Evolutionary conservation across 768 basidiomycete genomes (phyloP).

Genomic region (Lyophyllum shimeji): DNA sequence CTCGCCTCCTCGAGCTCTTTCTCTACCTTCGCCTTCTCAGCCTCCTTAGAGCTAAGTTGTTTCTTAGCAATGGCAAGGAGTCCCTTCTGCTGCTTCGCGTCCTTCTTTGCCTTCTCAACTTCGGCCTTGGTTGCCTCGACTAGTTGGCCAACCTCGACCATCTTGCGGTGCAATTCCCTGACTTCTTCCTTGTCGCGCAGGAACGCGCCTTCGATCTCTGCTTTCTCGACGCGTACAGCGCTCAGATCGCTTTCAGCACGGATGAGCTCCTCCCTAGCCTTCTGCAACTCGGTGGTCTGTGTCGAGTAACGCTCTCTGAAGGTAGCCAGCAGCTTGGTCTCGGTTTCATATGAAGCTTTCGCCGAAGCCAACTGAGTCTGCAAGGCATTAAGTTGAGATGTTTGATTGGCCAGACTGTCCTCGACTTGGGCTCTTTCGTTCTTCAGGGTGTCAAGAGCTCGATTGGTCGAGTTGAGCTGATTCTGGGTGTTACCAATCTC

Average conservation of each 20-base stretch:
- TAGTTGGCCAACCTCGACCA: conserved; percentile 78
- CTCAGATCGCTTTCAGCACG: conserved; percentile 90
- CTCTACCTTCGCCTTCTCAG: conserved; percentile 65
- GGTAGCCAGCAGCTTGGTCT: conserved; percentile 65
- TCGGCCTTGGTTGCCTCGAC: conserved; percentile 68
- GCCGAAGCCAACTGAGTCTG: conserved; percentile 84
- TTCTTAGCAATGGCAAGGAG: conserved; percentile 93
- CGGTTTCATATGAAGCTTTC: conserved; percentile 83
- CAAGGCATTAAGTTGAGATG: conserved; percentile 72
- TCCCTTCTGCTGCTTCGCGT: conserved; percentile 95
- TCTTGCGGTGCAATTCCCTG: conserved; percentile 77
- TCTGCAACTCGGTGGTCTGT: conserved; percentile 74
- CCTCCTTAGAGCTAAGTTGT: conserved; percentile 84
- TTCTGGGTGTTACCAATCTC: conserved; percentile 89
- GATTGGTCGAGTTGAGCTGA: conserved; percentile 78
- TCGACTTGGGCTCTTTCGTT: conserved; percentile 69
- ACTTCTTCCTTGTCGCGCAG: conserved; percentile 95
- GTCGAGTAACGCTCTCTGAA: conserved; percentile 66
- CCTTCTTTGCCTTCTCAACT: conserved; percentile 88
- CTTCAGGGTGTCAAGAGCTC: conserved; percentile 64
- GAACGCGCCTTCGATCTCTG: conserved; percentile 84
- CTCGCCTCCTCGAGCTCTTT: conserved; percentile 72
- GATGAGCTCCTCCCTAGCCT: conserved; percentile 77
- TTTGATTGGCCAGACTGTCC: conserved; percentile 61
- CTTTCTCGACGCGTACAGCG: conserved; percentile 84